Conservation (phyloP, 1,284 basidiomycete species). For the Golubevia pallescens region DNA sequence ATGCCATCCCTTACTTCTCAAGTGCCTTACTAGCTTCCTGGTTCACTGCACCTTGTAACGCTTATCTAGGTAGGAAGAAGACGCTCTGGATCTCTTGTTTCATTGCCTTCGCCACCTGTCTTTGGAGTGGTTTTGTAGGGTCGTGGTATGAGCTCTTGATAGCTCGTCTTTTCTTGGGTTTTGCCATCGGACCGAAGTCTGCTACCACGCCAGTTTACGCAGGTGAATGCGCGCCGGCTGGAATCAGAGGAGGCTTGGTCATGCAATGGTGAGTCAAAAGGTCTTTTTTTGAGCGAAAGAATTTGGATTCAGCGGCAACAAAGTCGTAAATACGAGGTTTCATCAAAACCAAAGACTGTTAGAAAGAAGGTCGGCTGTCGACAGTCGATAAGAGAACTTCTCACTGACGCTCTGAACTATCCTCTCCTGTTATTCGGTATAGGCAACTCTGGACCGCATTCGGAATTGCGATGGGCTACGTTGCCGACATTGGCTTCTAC, state of each 20-base stretch:
- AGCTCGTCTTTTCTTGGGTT: conserved; percentile 33
- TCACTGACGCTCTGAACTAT: too few species aligned
- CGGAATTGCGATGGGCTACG: conserved; percentile 48
- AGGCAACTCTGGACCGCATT: conserved; percentile 61
- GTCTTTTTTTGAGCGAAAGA: too few species aligned
- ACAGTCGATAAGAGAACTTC: too few species aligned
- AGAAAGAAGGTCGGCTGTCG: too few species aligned
- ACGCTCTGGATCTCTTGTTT: conserved; percentile 45
- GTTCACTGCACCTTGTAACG: conserved; percentile 54
- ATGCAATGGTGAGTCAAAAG: conserved; percentile 26
- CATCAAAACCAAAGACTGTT: too few species aligned
- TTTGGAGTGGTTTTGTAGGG: conserved; percentile 40
- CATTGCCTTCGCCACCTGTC: conserved; percentile 33
- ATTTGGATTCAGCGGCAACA: too few species aligned
- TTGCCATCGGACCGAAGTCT: conserved; percentile 56
- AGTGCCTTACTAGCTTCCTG: conserved; percentile 49
- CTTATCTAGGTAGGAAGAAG: conserved; percentile 43
- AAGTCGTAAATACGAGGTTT: too few species aligned
- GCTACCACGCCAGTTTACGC: conserved; percentile 47
- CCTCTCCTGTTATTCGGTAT: background rate
- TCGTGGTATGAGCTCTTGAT: conserved; percentile 47
- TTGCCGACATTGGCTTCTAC: conserved; percentile 12
- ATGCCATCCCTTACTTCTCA: conserved; percentile 48
- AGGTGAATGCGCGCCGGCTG: conserved; percentile 45
- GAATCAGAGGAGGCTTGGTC: conserved; percentile 53